Evolutionary conservation across 2,329 filamentous ascomycete genomes (phyloP).

Genomic region (Arthrobotrys conoides): DNA sequence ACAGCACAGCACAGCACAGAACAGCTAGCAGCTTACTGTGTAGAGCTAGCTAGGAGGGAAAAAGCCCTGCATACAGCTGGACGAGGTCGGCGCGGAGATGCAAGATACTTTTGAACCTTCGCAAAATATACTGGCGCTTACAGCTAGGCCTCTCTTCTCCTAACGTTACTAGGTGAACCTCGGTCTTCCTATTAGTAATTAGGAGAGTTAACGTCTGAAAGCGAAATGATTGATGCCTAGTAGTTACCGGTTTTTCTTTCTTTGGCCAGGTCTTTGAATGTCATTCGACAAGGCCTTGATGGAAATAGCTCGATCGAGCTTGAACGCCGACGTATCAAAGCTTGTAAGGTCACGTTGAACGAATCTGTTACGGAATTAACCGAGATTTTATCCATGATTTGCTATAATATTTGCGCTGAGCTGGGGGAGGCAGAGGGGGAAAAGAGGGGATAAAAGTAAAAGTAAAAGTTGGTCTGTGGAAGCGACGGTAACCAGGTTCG

Average conservation of each 20-base stretch:
- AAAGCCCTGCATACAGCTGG: constrained; percentile 26
- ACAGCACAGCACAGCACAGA: constrained; percentile 4
- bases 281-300: constrained; percentile 14
- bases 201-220: constrained; percentile 13
- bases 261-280: constrained; percentile 22
- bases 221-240: constrained; percentile 46
- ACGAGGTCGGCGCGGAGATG: constrained; percentile 16
- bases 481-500: constrained; percentile 28
- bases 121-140: constrained; percentile 22
- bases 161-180: too few relatives aligned
- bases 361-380: constrained; percentile 37
- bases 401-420: neutral
- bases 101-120: constrained; percentile 30
- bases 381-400: constrained; percentile 27
- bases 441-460: too few relatives aligned
- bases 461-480: constrained; percentile 32
- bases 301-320: constrained; percentile 2
- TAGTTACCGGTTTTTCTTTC: constrained; percentile 11
- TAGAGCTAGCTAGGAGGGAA: constrained; percentile 1
- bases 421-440: neutral
- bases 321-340: neutral
- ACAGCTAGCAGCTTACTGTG: neutral
- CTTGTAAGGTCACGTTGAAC: constrained; percentile 16
- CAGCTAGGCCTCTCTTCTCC: constrained; percentile 4
- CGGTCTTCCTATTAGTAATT: neutral